Base-by-base conservation (phyloP, 352 stramenopile genomes). In the Pythium aquatile region DNA sequence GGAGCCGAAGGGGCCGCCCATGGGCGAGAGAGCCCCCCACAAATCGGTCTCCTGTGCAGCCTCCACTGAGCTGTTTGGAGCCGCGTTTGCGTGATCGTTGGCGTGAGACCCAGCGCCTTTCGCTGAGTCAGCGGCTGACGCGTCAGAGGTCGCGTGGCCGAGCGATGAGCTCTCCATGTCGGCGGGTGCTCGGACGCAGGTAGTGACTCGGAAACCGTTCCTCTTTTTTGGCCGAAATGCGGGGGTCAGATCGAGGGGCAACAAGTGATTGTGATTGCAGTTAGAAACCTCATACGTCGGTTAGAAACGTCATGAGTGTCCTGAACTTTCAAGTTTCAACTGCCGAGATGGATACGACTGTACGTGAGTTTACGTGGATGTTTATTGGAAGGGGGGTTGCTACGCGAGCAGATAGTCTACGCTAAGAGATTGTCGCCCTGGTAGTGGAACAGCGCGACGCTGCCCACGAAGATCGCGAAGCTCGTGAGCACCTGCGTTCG, bases 371-470 rank as follows among this genome's bases (percentile, higher is more conserved):
- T 57, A 29, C 40, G 24, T 65, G 32, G 28, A 11, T 66, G 59
- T 59, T 20, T 61, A n/a, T 67, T 42, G 16, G 20, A 24, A 24
- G 20, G 20, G 20, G 46, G 8, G 20, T 39, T 47, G 7, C 35
- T 58, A 16, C 55, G 20, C 59, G 17, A n/a, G 52, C 11, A n/a
- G 30, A 30, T 52, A 44, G 54, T 64, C 77, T 85, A 87, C 58
- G 76, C 74, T 63, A 94, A 73, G 69, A 94, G 71, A 72, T 93
- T 92, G 66, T 94, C 81, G 63, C 83, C 86, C 63, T 94, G 85
- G 67, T 75, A 89, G 74, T 94, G 86, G 77, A 93, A 93, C 10
- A 94, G 66, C 33, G 59, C 75, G 20, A 83, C 80, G 67, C 84
- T 90, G 61, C 79, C 83, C 16, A 85, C 73, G 59, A 94, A 94